Conservation (phyloP, 1,139 yeast genomes). For the Lodderomyces jiufengensis region DNA sequence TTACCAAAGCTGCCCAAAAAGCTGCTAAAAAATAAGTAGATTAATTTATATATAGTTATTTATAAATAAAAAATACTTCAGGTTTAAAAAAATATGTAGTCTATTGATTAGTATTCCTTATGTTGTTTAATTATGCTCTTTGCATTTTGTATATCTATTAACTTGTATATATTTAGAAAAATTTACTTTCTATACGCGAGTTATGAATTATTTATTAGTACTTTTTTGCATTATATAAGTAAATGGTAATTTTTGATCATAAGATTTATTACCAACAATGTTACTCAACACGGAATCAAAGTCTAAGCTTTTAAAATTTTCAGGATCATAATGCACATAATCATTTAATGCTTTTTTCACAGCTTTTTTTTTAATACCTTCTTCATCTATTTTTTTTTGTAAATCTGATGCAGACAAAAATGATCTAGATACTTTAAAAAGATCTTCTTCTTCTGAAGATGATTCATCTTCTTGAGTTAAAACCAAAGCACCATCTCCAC, state of each 20-base stretch:
- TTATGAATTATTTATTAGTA: too few species aligned
- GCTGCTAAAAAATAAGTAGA: slow-evolving; percentile 88
- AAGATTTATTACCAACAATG: slow-evolving; percentile 7
- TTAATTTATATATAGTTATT: background rate
- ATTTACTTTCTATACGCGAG: too few species aligned
- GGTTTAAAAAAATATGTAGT: too few species aligned
- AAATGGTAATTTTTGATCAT: slow-evolving; percentile 1
- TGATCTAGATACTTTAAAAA: slow-evolving; percentile 3
- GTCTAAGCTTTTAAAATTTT: slow-evolving; percentile 5
- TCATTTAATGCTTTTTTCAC: slow-evolving; percentile 58
- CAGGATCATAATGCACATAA: slow-evolving; percentile 60
- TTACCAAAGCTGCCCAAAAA: slow-evolving; percentile 99
- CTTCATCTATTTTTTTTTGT: slow-evolving; percentile 14
- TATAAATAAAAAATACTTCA: background rate
- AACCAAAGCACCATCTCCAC: slow-evolving; percentile 29
- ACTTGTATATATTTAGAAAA: too few species aligned
- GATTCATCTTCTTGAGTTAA: slow-evolving; percentile 12
- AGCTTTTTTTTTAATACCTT: slow-evolving; percentile 30
- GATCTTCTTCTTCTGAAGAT: slow-evolving; percentile 13
- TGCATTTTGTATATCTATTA: too few species aligned
- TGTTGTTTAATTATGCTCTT: too few species aligned
- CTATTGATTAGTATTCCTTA: too few species aligned
- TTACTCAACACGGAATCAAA: slow-evolving; percentile 12
- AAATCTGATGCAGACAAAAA: slow-evolving; percentile 49
- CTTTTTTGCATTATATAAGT: slow-evolving; percentile 4